phyloP scores from a whole-genome alignment of 164 flowering plant genomes.

The Piper longum region DNA sequence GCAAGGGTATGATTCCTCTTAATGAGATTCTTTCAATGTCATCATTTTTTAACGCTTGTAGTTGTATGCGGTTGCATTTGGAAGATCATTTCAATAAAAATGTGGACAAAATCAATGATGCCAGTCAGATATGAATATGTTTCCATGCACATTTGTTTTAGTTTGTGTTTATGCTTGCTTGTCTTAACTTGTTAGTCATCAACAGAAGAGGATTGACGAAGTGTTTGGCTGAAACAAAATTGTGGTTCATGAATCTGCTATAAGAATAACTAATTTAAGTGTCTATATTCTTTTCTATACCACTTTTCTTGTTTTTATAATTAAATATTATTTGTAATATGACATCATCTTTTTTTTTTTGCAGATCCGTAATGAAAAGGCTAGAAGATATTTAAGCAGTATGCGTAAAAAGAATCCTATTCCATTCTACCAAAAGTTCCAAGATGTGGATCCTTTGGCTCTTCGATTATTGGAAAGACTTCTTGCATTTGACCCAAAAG shows the following conservation, averaged over 20 bases:
- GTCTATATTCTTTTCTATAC: too few relatives aligned
- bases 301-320: too few relatives aligned
- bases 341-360: conserved; percentile 5
- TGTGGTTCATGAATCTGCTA: too few relatives aligned
- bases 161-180: too few relatives aligned
- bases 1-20: conserved; percentile 37
- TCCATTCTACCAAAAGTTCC: conserved; percentile 65
- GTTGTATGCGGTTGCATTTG: neutral
- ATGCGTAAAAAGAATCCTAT: conserved; percentile 62
- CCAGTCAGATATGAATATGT: neutral
- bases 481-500: conserved; percentile 91
- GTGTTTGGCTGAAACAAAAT: too few relatives aligned
- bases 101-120: neutral
- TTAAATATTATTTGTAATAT: too few relatives aligned
- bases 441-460: conserved; percentile 66
- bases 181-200: too few relatives aligned
- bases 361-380: conserved; percentile 95
- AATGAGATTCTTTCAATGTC: neutral
- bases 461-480: conserved; percentile 66
- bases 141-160: neutral
- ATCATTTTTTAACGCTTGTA: neutral
- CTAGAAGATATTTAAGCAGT: conserved; percentile 65
- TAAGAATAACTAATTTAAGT: too few relatives aligned
- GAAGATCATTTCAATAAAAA: too few relatives aligned
- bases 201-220: too few relatives aligned